Conservation (phyloP, 345 rosid species). For the Anastatica hierochuntica region DNA sequence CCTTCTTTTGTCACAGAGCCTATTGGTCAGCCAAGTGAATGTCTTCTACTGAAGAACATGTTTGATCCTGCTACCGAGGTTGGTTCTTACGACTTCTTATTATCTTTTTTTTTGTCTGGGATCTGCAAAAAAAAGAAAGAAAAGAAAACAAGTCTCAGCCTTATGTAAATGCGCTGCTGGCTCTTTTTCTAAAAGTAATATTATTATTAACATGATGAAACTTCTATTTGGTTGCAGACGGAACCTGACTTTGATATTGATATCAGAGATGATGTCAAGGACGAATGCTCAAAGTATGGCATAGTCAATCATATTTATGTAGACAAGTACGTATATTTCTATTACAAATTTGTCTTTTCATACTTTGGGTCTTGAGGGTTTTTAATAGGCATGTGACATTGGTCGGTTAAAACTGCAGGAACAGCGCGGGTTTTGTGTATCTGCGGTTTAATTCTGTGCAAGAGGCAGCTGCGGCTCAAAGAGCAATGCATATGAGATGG, state of each 20-base stretch:
- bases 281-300: conserved; percentile 82
- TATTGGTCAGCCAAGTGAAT: conserved; percentile 77
- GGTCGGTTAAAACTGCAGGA: conserved; percentile 31
- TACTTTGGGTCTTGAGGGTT: not conserved
- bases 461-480: conserved; percentile 59
- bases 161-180: not conserved
- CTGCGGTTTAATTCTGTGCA: conserved; percentile 56
- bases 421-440: conserved; percentile 66
- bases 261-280: conserved; percentile 70
- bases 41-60: conserved; percentile 81
- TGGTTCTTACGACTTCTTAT: not conserved
- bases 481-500: conserved; percentile 91
- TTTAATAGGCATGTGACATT: not conserved
- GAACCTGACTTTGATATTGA: conserved; percentile 77
- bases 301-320: conserved; percentile 65
- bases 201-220: not conserved
- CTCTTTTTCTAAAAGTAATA: not conserved
- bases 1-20: conserved; percentile 42
- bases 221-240: conserved; percentile 35
- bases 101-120: no score
- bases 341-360: not conserved
- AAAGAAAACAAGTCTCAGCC: not conserved
- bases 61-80: conserved; percentile 95
- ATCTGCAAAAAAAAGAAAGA: not conserved
- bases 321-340: conserved; percentile 66